Conservation (phyloP, 208 protist genomes). For the Leishmania gerbilli region DNA sequence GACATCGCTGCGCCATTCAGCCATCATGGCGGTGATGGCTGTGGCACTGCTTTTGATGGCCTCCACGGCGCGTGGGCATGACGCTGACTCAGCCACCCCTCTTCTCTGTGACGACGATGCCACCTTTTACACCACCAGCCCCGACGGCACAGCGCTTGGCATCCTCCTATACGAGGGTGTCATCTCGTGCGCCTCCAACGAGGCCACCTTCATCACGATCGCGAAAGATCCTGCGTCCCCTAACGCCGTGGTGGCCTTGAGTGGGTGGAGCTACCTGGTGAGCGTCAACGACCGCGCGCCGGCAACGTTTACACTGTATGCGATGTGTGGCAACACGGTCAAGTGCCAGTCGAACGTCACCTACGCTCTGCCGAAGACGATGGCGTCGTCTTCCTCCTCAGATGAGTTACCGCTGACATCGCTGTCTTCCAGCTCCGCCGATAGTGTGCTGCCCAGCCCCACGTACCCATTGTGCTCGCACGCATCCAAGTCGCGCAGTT, state of each 20-base stretch:
- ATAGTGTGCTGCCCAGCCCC: background rate
- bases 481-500: slow-evolving; percentile 26
- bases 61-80: slow-evolving; percentile 13
- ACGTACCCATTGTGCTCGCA: slow-evolving; percentile 22
- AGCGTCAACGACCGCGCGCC: slow-evolving; percentile 18
- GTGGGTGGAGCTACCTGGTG: slow-evolving; percentile 48
- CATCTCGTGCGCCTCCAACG: slow-evolving; percentile 16
- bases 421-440: background rate
- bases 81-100: background rate
- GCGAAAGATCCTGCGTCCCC: slow-evolving; percentile 15
- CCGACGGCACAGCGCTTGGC: background rate
- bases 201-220: slow-evolving; percentile 11
- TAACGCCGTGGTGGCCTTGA: slow-evolving; percentile 27
- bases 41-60: slow-evolving; percentile 21
- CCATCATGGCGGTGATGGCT: slow-evolving; percentile 7
- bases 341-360: slow-evolving; percentile 37
- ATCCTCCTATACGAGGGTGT: slow-evolving; percentile 11
- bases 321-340: slow-evolving; percentile 35
- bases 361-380: background rate
- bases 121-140: background rate
- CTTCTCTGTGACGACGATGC: slow-evolving; percentile 25
- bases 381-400: background rate
- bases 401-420: background rate
- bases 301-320: slow-evolving; percentile 41
- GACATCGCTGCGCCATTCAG: background rate